These are phyloP conservation scores for Aspergillus sp. DNA, from an alignment of 2,329 filamentous ascomycete species.

Conservation along the genomic window DNA sequence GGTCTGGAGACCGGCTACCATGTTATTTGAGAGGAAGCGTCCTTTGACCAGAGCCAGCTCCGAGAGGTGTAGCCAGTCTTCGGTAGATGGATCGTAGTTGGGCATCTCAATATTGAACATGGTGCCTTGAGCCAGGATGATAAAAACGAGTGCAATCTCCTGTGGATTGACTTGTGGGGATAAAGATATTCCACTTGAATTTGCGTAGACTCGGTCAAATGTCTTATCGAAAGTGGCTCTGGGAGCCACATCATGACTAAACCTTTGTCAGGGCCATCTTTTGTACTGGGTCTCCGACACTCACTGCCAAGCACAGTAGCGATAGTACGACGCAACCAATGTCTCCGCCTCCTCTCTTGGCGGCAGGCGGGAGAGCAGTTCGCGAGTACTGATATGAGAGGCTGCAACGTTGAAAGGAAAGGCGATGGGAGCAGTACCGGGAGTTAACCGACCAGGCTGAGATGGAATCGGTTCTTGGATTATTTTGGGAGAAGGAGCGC, in stretches of 20 bases:
- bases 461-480: not conserved
- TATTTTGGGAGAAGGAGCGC: slow-evolving; percentile 5
- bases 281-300: not conserved
- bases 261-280: not conserved
- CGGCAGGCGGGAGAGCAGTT: slow-evolving; percentile 1
- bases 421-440: not conserved
- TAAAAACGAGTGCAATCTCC: slow-evolving; percentile 4
- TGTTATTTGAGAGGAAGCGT: slow-evolving; percentile 1
- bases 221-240: not conserved
- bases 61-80: slow-evolving; percentile 5
- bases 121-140: slow-evolving; percentile 4
- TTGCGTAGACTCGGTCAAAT: not conserved
- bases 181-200: not conserved
- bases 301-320: slow-evolving; percentile 7
- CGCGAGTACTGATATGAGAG: not conserved
- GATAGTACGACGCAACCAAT: slow-evolving; percentile 6
- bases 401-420: not conserved
- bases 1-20: not conserved
- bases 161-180: not conserved
- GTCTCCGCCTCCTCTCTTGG: not conserved
- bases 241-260: not conserved
- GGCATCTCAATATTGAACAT: slow-evolving; percentile 6
- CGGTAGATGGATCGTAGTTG: not conserved
- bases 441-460: not conserved
- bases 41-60: slow-evolving; percentile 3